Percentiles rank a stretch among this genome's conserved stretches.
These are phyloP conservation scores for Scenedesmus sp. DNA, from an alignment of 163 green algal species.

Conservation along the genomic window DNA sequence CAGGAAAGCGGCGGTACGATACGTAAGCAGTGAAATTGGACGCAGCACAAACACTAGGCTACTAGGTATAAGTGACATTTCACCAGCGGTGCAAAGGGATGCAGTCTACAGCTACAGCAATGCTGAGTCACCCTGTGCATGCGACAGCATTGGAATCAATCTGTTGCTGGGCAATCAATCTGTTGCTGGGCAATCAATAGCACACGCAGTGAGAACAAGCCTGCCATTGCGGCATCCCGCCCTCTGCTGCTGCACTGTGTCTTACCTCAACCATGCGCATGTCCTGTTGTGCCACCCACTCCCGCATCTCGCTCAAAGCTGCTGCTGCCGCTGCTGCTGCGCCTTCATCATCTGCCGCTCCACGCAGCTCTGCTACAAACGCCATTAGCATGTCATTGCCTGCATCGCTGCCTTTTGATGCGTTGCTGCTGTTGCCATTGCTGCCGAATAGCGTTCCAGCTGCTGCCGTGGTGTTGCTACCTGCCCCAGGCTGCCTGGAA, in stretches of 20 bases:
- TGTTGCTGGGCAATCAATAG: background rate
- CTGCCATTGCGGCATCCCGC: background rate
- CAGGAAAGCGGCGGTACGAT: background rate
- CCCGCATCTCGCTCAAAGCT: slow-evolving; percentile 10
- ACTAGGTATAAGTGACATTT: no score
- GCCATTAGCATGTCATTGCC: background rate
- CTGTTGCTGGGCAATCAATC: no score
- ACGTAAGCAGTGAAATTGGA: no score
- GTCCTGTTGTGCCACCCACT: slow-evolving; percentile 38
- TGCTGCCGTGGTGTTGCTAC: background rate
- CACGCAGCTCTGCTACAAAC: background rate
- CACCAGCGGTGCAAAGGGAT: no score
- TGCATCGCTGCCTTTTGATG: background rate
- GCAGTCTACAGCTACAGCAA: no score
- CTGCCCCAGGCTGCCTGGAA: background rate
- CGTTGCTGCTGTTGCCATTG: slow-evolving; percentile 1
- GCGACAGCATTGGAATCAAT: no score
- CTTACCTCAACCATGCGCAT: slow-evolving; percentile 29
- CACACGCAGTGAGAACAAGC: background rate
- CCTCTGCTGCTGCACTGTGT: background rate
- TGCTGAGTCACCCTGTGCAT: no score
- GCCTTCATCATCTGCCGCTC: background rate
- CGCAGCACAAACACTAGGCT: no score
- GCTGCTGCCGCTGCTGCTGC: slow-evolving; percentile 5
- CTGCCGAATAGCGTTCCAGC: background rate